Conservation (phyloP, 768 basidiomycete species). For the Pleurotus tuber-regium region DNA sequence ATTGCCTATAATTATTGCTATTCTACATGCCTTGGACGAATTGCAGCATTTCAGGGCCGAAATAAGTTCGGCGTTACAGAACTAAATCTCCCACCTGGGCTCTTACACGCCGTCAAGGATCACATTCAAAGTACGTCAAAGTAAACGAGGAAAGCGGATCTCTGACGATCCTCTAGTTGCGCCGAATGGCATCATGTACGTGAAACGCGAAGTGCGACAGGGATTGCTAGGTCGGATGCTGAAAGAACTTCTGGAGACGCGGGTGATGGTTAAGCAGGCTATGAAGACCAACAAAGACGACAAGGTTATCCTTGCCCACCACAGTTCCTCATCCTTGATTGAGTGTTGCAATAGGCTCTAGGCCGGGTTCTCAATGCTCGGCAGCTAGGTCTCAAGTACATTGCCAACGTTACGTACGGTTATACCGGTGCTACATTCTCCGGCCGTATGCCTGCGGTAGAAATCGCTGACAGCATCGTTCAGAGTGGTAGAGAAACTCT, state of each 20-base stretch:
- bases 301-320: constrained; percentile 48
- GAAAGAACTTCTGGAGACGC: constrained; percentile 85
- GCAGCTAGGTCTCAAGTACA: constrained; percentile 91
- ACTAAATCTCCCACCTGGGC: constrained; percentile 62
- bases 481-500: constrained; percentile 94
- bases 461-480: constrained; percentile 97
- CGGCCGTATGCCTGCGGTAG: constrained; percentile 97
- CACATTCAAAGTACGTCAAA: constrained; percentile 66
- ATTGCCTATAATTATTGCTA: constrained; percentile 98
- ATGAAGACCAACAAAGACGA: constrained; percentile 81
- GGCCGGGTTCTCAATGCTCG: constrained; percentile 81
- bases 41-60: constrained; percentile 81
- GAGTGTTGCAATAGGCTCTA: constrained; percentile 52
- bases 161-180: constrained; percentile 55
- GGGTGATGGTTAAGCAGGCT: constrained; percentile 97
- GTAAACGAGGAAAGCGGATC: too few relatives aligned
- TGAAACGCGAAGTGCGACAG: constrained; percentile 79
- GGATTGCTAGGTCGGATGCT: constrained; percentile 91
- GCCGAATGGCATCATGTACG: constrained; percentile 94
- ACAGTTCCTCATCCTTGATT: constrained; percentile 1
- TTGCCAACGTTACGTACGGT: constrained; percentile 93
- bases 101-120: constrained; percentile 67
- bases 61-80: constrained; percentile 88
- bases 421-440: constrained; percentile 95
- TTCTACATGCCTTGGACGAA: constrained; percentile 92